phyloP scores from a whole-genome alignment of 108 stramenopile species.

The Parietichytrium sp. region DNA sequence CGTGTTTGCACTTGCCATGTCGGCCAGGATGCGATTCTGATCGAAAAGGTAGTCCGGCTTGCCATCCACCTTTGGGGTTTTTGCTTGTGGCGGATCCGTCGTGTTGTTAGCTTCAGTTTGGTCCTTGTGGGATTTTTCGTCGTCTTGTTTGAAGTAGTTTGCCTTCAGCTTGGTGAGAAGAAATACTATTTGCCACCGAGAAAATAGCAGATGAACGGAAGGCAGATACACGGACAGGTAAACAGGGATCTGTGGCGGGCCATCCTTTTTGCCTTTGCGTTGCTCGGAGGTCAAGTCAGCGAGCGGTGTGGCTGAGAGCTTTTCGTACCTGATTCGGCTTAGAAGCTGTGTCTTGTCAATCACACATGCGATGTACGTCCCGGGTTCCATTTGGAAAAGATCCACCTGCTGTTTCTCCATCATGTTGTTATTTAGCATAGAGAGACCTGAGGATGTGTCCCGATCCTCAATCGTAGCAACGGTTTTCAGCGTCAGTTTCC shows the following conservation, averaged over 20 bases:
- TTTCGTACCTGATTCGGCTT: neutral
- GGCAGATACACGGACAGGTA: neutral
- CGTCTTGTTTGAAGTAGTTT: neutral
- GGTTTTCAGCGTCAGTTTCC: slow-evolving; percentile 3
- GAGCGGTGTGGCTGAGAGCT: neutral
- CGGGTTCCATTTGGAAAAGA: neutral
- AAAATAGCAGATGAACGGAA: neutral
- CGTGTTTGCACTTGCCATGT: no score
- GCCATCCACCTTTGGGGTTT: no score
- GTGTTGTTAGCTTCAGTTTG: no score
- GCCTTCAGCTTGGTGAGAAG: neutral
- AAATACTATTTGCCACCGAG: slow-evolving; percentile 39
- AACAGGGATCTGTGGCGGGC: neutral
- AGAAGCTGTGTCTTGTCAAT: neutral
- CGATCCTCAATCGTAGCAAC: neutral
- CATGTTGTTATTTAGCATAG: neutral
- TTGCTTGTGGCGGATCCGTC: no score
- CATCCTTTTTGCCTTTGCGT: neutral
- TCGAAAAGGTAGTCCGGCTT: no score
- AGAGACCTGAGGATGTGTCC: neutral
- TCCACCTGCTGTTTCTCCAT: neutral
- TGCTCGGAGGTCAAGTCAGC: neutral
- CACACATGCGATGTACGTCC: neutral
- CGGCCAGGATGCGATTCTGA: no score
- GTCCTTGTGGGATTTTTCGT: no score